Percentiles rank a stretch among this genome's conserved stretches.
These are phyloP conservation scores for Aspergillus flavus DNA, from an alignment of 2,329 filamentous ascomycete species.

Conservation along the genomic window DNA sequence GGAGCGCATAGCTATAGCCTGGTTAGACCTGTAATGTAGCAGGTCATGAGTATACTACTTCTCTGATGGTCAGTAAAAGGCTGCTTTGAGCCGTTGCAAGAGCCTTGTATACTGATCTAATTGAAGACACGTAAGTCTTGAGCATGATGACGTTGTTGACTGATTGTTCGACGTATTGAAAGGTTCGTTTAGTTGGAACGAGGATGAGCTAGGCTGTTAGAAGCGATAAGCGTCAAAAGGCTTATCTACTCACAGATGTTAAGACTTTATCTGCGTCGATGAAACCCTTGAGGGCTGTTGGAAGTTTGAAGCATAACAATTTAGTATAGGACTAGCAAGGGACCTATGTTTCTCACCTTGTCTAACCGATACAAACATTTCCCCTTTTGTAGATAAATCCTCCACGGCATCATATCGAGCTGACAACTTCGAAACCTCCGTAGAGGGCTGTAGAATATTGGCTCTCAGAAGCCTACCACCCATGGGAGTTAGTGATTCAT, in stretches of 20 bases:
- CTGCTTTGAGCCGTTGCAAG: slow-evolving; percentile 65
- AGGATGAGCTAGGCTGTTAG: slow-evolving; percentile 66
- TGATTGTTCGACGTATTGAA: slow-evolving; percentile 74
- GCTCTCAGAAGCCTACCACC: slow-evolving; percentile 79
- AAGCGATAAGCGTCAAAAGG: not conserved
- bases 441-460: slow-evolving; percentile 87
- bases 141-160: slow-evolving; percentile 86
- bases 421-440: slow-evolving; percentile 66
- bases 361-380: slow-evolving; percentile 78
- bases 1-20: slow-evolving; percentile 62
- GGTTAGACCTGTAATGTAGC: slow-evolving; percentile 1
- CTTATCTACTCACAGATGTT: slow-evolving; percentile 60
- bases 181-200: slow-evolving; percentile 66
- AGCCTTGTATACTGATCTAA: slow-evolving; percentile 69
- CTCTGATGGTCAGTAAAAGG: slow-evolving; percentile 68
- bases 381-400: slow-evolving; percentile 78
- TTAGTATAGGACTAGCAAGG: not conserved
- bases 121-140: slow-evolving; percentile 74
- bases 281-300: slow-evolving; percentile 69
- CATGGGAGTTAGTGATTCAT: slow-evolving; percentile 86
- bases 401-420: slow-evolving; percentile 80
- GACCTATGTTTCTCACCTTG: slow-evolving; percentile 55
- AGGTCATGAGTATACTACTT: slow-evolving; percentile 40
- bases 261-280: slow-evolving; percentile 79
- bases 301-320: not conserved